phyloP scores from a whole-genome alignment of 129 eudicot genomes.

The Apium graveolens region DNA sequence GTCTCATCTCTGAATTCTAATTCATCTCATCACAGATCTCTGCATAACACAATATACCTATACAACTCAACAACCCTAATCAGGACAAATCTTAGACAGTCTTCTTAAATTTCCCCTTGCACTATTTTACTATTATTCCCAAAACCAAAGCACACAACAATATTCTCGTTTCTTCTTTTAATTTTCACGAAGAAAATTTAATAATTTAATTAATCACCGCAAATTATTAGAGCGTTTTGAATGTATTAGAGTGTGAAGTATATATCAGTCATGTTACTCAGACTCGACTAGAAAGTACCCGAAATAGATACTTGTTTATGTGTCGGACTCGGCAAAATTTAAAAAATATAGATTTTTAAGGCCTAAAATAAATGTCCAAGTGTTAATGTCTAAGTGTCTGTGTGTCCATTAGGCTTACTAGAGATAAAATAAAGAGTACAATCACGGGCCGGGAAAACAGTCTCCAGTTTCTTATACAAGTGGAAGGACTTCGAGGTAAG shows the following conservation, averaged over 20 bases:
- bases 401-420: too few species aligned
- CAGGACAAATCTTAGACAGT: constrained; percentile 24
- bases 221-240: background rate
- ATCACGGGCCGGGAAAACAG: background rate
- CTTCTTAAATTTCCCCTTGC: constrained; percentile 7
- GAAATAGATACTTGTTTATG: too few species aligned
- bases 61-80: constrained; percentile 27
- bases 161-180: constrained; percentile 9
- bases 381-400: too few species aligned
- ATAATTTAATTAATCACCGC: background rate
- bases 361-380: too few species aligned
- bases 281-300: too few species aligned
- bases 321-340: too few species aligned
- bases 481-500: too few species aligned
- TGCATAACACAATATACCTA: constrained; percentile 16
- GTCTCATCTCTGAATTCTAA: constrained; percentile 2
- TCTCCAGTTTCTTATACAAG: background rate
- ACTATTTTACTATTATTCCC: constrained; percentile 15
- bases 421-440: too few species aligned
- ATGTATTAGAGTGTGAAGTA: too few species aligned
- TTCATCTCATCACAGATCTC: constrained; percentile 14
- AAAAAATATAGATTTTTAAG: too few species aligned
- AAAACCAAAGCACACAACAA: constrained; percentile 7
- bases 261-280: too few species aligned
- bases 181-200: background rate